A percentile compares a stretch with the other conserved stretches of the same genome.
phyloP scores from a whole-genome alignment of 1,139 yeast species.

The Yueomyces sp. region DNA sequence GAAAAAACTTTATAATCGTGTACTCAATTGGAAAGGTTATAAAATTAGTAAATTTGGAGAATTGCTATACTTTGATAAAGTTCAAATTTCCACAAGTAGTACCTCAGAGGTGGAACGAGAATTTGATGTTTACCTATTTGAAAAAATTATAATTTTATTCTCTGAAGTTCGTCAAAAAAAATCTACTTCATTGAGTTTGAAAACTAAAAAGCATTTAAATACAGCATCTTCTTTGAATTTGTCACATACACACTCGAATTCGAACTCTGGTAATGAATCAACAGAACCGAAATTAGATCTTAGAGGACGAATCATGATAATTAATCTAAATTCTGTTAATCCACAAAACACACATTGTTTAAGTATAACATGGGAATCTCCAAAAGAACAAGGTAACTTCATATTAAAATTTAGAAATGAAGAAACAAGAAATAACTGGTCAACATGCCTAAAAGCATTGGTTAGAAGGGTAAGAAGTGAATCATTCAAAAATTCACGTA shows the following conservation, averaged over 20 bases:
- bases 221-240: conserved; percentile 18
- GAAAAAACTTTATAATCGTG: conserved; percentile 57
- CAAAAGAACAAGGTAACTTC: conserved; percentile 65
- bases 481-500: conserved; percentile 18
- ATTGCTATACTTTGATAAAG: conserved; percentile 62
- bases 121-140: conserved; percentile 81
- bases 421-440: conserved; percentile 64
- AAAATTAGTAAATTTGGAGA: conserved; percentile 75
- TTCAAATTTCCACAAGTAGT: conserved; percentile 43
- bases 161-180: conserved; percentile 34
- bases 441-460: conserved; percentile 35
- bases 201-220: conserved; percentile 19
- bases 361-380: conserved; percentile 68
- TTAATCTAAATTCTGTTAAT: conserved; percentile 46
- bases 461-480: conserved; percentile 28
- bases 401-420: conserved; percentile 58
- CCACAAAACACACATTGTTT: conserved; percentile 36
- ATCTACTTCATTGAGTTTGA: conserved; percentile 18
- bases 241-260: conserved; percentile 4
- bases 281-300: conserved; percentile 33
- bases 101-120: conserved; percentile 65
- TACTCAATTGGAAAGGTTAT: conserved; percentile 92
- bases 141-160: conserved; percentile 73
- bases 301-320: conserved; percentile 59
- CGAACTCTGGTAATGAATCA: conserved; percentile 1